Evolutionary conservation across 139 green algal species (phyloP).

Genomic region (Micractinium conductrix): DNA sequence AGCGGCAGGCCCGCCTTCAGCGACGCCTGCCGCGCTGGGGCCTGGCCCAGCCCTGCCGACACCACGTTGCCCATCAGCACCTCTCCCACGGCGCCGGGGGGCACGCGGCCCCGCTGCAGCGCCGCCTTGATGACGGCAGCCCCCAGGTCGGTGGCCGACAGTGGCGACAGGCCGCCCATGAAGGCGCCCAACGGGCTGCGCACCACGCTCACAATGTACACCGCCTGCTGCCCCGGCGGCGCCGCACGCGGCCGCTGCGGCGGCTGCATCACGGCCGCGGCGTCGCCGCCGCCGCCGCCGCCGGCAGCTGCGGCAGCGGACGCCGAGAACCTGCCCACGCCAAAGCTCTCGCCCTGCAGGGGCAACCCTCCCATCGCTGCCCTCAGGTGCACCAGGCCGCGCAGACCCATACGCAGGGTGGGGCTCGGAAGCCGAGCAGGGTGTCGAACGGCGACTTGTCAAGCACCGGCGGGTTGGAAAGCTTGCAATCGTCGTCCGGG

Average conservation of each 20-base stretch:
- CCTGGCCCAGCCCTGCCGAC: slow-evolving; percentile 59
- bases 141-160: slow-evolving; percentile 83
- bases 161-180: slow-evolving; percentile 65
- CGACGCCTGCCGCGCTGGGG: slow-evolving; percentile 85
- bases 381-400: neutral
- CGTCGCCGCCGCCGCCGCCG: neutral
- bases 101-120: slow-evolving; percentile 64
- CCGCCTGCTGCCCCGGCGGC: neutral
- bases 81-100: slow-evolving; percentile 67
- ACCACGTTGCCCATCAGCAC: slow-evolving; percentile 91
- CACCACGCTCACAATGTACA: slow-evolving; percentile 69
- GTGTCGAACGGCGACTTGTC: too few species aligned
- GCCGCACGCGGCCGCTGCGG: neutral
- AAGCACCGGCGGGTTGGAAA: too few species aligned
- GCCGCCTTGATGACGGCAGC: slow-evolving; percentile 79
- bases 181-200: slow-evolving; percentile 84
- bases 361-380: neutral
- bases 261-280: neutral
- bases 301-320: neutral
- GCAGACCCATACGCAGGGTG: too few species aligned
- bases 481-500: too few species aligned
- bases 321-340: neutral
- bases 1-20: slow-evolving; percentile 78
- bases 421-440: too few species aligned
- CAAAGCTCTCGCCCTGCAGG: neutral